phyloP scores from a whole-genome alignment of 352 stramenopile genomes.

The Albugo candida region DNA sequence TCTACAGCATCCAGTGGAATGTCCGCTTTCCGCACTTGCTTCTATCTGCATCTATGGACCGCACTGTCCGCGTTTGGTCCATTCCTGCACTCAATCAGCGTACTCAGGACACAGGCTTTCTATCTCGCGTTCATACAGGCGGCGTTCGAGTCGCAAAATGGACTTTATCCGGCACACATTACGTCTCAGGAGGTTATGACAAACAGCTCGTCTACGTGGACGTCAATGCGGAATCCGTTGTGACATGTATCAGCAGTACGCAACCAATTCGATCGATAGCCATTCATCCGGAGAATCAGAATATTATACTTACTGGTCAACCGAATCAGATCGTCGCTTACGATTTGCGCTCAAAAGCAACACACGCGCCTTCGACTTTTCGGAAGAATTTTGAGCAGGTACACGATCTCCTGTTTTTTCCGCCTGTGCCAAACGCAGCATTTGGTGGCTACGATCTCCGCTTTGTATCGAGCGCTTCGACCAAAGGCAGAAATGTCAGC shows the following conservation, averaged over 20 bases:
- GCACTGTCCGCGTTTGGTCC: constrained; percentile 25
- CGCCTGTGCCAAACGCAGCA: background rate
- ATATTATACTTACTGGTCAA: constrained; percentile 19
- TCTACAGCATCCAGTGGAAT: constrained; percentile 29
- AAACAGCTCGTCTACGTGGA: constrained; percentile 12
- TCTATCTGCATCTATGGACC: constrained; percentile 42
- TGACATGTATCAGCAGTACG: background rate
- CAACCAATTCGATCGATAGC: constrained; percentile 13
- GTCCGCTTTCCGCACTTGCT: constrained; percentile 12
- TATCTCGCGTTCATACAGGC: constrained; percentile 2
- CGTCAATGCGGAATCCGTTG: constrained; percentile 13
- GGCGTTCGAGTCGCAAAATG: constrained; percentile 36
- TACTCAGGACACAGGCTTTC: background rate
- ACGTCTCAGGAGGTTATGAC: constrained; percentile 19
- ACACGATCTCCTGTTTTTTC: constrained; percentile 34
- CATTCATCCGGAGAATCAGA: constrained; percentile 13
- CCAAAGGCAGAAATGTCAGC: constrained; percentile 21
- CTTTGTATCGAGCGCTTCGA: constrained; percentile 29
- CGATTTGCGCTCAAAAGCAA: no score
- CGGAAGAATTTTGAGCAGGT: constrained; percentile 20
- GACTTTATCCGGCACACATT: constrained; percentile 17
- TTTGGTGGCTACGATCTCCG: constrained; percentile 1
- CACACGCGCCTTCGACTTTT: constrained; percentile 1
- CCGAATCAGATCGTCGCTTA: background rate
- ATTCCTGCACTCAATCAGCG: background rate